A percentile compares a stretch with the other conserved stretches of the same genome.
phyloP scores from a whole-genome alignment of 495 filamentous ascomycete species.

The Trichoderma orchidacearum region DNA sequence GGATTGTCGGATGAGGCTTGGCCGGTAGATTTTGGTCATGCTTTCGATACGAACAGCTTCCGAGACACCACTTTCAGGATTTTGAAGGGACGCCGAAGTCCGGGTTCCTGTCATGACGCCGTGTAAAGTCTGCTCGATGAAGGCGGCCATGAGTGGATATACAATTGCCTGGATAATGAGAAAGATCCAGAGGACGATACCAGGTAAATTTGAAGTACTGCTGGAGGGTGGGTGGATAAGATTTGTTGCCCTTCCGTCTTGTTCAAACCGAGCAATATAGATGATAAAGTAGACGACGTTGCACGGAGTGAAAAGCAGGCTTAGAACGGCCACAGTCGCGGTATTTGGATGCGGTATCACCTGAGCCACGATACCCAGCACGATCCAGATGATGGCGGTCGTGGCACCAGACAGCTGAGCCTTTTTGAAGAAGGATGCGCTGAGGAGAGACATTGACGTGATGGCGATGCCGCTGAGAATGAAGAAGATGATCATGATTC shows the following conservation, averaged over 20 bases:
- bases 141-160: constrained; percentile 45
- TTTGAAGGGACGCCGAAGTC: constrained; percentile 8
- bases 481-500: constrained; percentile 39
- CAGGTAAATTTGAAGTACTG: constrained; percentile 36
- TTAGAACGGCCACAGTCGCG: constrained; percentile 36
- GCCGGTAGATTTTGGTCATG: constrained; percentile 48
- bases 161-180: constrained; percentile 47
- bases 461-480: constrained; percentile 43
- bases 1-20: constrained; percentile 40
- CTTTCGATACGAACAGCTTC: constrained; percentile 38
- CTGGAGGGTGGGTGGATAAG: constrained; percentile 32
- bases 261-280: constrained; percentile 43
- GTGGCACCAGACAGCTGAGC: constrained; percentile 52
- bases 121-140: constrained; percentile 48
- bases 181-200: constrained; percentile 44
- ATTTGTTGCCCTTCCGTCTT: constrained; percentile 30
- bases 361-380: constrained; percentile 46
- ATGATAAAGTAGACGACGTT: constrained; percentile 51
- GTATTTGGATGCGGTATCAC: constrained; percentile 21
- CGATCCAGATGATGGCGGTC: constrained; percentile 37
- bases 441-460: constrained; percentile 45
- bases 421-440: constrained; percentile 49
- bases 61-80: constrained; percentile 4
- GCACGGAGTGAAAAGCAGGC: constrained; percentile 52
- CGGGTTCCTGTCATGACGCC: constrained; percentile 44